These are phyloP conservation scores for Ramaria rubella DNA, from an alignment of 768 basidiomycete species.

Conservation along the genomic window DNA sequence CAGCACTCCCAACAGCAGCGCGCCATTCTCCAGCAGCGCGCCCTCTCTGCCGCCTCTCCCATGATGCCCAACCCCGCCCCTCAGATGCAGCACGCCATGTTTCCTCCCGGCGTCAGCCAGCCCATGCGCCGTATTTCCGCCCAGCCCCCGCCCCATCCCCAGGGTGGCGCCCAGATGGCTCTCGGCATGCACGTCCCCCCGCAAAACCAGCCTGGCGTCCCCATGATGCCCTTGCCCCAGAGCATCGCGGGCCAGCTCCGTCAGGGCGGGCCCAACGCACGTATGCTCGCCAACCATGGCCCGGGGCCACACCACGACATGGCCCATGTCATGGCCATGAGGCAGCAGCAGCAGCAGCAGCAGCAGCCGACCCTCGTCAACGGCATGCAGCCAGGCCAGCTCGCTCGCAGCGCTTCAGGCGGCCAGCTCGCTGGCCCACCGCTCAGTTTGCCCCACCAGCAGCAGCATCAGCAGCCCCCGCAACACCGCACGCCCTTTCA, in stretches of 20 bases:
- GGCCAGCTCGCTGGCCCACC: neutral
- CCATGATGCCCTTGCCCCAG: neutral
- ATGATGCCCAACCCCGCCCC: slow-evolving; percentile 21
- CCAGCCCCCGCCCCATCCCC: slow-evolving; percentile 18
- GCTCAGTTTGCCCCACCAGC: neutral
- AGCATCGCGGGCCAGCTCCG: slow-evolving; percentile 2
- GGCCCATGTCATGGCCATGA: neutral
- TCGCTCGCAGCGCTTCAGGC: neutral
- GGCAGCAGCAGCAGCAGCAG: neutral
- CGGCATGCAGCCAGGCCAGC: neutral
- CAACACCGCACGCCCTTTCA: slow-evolving; percentile 5
- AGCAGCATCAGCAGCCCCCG: slow-evolving; percentile 6
- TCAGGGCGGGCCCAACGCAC: slow-evolving; percentile 1
- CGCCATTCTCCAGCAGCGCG: slow-evolving; percentile 31
- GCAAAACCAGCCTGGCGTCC: neutral
- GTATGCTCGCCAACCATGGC: slow-evolving; percentile 6
- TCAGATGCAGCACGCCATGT: neutral
- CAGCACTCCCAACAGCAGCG: slow-evolving; percentile 64
- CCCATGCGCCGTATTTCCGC: slow-evolving; percentile 9
- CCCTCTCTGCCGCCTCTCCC: slow-evolving; percentile 10
- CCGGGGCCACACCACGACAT: neutral
- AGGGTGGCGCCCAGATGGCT: slow-evolving; percentile 30
- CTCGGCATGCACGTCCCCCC: slow-evolving; percentile 37
- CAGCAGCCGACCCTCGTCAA: neutral
- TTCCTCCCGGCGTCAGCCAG: slow-evolving; percentile 26